Evolutionary conservation across 495 filamentous ascomycete species (phyloP).

Genomic region (Hypoxylon crocopeplum): DNA sequence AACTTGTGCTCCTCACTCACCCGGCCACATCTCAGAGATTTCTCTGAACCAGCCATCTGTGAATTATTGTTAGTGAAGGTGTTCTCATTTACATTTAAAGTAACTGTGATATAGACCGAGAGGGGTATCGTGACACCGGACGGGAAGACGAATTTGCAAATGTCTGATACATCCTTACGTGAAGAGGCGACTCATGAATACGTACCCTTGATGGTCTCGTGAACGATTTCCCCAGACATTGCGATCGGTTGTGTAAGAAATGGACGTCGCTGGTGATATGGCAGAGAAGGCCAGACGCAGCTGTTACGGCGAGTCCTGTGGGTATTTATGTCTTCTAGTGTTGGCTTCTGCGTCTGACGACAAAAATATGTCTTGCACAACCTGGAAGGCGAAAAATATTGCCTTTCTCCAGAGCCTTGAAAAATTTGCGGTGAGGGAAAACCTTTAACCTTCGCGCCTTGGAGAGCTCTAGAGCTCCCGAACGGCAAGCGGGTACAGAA

Average conservation of each 20-base stretch:
- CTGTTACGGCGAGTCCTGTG: slow-evolving; percentile 2
- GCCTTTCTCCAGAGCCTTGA: slow-evolving; percentile 26
- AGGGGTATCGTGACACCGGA: neutral
- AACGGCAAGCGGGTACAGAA: too few relatives aligned
- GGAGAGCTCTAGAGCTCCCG: too few relatives aligned
- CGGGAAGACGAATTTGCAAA: neutral
- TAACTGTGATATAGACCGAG: too few relatives aligned
- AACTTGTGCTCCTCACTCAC: slow-evolving; percentile 41
- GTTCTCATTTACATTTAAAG: neutral
- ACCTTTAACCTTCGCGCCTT: too few relatives aligned
- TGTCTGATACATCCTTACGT: neutral
- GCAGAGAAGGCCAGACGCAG: neutral
- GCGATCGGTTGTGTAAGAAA: slow-evolving; percentile 10
- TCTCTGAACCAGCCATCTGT: slow-evolving; percentile 99
- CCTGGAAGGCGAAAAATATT: slow-evolving; percentile 25
- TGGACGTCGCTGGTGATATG: slow-evolving; percentile 16
- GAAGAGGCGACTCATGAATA: slow-evolving; percentile 14
- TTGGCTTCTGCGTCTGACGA: slow-evolving; percentile 4
- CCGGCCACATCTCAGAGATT: slow-evolving; percentile 97
- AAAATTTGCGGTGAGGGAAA: slow-evolving; percentile 35
- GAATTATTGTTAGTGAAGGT: slow-evolving; percentile 19
- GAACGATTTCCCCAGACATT: slow-evolving; percentile 59
- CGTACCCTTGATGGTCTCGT: slow-evolving; percentile 66
- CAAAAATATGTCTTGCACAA: neutral
- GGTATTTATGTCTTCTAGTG: too few relatives aligned